Conservation (phyloP, 2,329 filamentous ascomycete species). For the Amylocarpus encephaloides region DNA sequence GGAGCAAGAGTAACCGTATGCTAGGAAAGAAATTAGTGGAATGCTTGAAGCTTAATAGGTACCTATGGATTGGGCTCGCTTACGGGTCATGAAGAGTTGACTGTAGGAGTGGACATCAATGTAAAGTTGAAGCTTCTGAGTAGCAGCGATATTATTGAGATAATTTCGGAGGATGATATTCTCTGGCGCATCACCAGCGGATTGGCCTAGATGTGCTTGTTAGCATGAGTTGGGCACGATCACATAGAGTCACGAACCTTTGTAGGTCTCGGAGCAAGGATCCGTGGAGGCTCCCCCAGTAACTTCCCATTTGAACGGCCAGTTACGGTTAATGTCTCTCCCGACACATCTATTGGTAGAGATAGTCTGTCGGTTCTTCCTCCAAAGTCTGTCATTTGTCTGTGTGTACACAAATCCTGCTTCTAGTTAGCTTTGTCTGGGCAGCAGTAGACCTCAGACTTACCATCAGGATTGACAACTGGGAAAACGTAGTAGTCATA, state of each 20-base stretch:
- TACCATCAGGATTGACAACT: slow-evolving; percentile 55
- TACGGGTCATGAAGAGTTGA: slow-evolving; percentile 48
- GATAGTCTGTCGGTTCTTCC: slow-evolving; percentile 48
- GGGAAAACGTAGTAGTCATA: slow-evolving; percentile 63
- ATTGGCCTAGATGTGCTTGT: slow-evolving; percentile 30
- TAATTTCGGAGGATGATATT: slow-evolving; percentile 44
- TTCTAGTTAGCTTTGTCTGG: not conserved
- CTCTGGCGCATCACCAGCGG: slow-evolving; percentile 44
- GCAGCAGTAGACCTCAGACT: slow-evolving; percentile 5
- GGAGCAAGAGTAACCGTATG: slow-evolving; percentile 55
- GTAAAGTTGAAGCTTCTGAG: slow-evolving; percentile 51
- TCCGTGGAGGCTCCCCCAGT: slow-evolving; percentile 42
- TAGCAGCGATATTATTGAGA: slow-evolving; percentile 36
- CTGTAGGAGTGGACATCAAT: slow-evolving; percentile 61
- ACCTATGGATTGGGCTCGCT: not conserved
- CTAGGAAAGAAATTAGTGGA: slow-evolving; percentile 3
- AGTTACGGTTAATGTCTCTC: slow-evolving; percentile 55
- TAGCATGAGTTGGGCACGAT: slow-evolving; percentile 32
- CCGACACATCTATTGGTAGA: slow-evolving; percentile 39
- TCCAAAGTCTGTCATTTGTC: slow-evolving; percentile 52
- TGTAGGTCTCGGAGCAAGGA: slow-evolving; percentile 45
- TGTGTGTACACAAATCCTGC: slow-evolving; percentile 54
- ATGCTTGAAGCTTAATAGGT: not conserved
- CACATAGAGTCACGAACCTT: slow-evolving; percentile 38
- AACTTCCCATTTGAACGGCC: slow-evolving; percentile 43